Conservation (phyloP, 2,329 filamentous ascomycete species). For the Cladophialophora exuberans region DNA sequence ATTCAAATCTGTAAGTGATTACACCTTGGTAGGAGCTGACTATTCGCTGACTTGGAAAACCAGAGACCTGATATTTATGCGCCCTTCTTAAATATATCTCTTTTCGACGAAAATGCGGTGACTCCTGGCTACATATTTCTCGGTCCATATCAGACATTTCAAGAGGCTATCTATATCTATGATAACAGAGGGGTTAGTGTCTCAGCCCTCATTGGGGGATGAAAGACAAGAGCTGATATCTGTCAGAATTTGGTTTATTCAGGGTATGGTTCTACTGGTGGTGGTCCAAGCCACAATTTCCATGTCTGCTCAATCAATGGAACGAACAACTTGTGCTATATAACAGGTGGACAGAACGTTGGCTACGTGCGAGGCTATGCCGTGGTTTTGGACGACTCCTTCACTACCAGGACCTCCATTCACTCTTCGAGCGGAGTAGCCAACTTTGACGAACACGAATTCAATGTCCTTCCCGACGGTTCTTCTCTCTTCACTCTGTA, state of each 20-base stretch:
- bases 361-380: slow-evolving; percentile 57
- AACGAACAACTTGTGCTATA: slow-evolving; percentile 55
- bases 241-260: slow-evolving; percentile 54
- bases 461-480: slow-evolving; percentile 49
- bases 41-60: slow-evolving; percentile 1
- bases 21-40: neutral
- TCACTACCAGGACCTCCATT: slow-evolving; percentile 24
- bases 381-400: slow-evolving; percentile 53
- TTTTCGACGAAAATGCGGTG: slow-evolving; percentile 38
- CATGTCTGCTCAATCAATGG: slow-evolving; percentile 55
- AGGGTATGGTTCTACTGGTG: slow-evolving; percentile 52
- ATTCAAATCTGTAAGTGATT: slow-evolving; percentile 27
- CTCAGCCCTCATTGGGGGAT: neutral
- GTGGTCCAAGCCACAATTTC: slow-evolving; percentile 52
- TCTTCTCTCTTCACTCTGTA: slow-evolving; percentile 46
- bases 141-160: slow-evolving; percentile 53
- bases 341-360: slow-evolving; percentile 55
- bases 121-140: slow-evolving; percentile 56
- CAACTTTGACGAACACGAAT: slow-evolving; percentile 55
- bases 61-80: slow-evolving; percentile 47
- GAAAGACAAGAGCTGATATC: slow-evolving; percentile 4
- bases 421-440: slow-evolving; percentile 22
- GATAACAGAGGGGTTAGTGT: slow-evolving; percentile 51
- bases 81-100: slow-evolving; percentile 40
- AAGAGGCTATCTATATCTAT: slow-evolving; percentile 56